Percentiles rank a stretch among this genome's conserved stretches.
Conservation (phyloP, 345 rosid genomes). For the Rhodamnia argentea region DNA sequence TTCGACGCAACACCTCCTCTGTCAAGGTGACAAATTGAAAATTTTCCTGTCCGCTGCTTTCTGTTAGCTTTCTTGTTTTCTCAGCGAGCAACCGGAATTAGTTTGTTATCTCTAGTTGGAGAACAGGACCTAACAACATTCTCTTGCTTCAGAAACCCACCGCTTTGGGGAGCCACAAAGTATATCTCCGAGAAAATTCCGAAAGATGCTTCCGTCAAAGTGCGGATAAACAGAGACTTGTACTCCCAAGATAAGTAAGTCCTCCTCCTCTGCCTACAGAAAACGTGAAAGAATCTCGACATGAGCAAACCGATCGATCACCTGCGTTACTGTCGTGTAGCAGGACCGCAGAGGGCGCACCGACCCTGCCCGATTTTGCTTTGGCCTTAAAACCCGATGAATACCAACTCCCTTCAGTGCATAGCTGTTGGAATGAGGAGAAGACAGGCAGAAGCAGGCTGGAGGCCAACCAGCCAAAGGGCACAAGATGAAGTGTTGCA, state of each 20-base stretch:
- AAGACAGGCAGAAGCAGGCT: constrained; percentile 9
- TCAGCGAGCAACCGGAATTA: not conserved
- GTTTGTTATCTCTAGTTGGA: not conserved
- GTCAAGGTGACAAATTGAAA: constrained; percentile 52
- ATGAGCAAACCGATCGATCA: not conserved
- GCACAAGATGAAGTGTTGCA: constrained; percentile 1
- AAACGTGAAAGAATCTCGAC: not conserved
- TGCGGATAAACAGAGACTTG: constrained; percentile 86
- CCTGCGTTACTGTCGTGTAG: not conserved
- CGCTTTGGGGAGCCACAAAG: constrained; percentile 84
- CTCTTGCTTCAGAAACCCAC: constrained; percentile 57
- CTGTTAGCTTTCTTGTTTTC: not conserved
- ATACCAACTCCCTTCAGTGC: constrained; percentile 59
- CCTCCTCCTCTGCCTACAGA: not conserved
- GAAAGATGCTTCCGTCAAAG: constrained; percentile 86
- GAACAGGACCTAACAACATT: not conserved
- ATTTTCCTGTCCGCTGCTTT: not conserved
- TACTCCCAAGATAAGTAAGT: constrained; percentile 90
- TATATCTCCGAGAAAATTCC: constrained; percentile 86
- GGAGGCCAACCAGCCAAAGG: constrained; percentile 14
- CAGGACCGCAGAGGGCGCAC: constrained; percentile 93
- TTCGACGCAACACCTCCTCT: constrained; percentile 62
- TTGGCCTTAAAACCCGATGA: constrained; percentile 93
- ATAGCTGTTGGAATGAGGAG: constrained; percentile 44
- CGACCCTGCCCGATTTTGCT: constrained; percentile 88